Conservation (phyloP, 2,329 filamentous ascomycete species). For the Beauveria australis region DNA sequence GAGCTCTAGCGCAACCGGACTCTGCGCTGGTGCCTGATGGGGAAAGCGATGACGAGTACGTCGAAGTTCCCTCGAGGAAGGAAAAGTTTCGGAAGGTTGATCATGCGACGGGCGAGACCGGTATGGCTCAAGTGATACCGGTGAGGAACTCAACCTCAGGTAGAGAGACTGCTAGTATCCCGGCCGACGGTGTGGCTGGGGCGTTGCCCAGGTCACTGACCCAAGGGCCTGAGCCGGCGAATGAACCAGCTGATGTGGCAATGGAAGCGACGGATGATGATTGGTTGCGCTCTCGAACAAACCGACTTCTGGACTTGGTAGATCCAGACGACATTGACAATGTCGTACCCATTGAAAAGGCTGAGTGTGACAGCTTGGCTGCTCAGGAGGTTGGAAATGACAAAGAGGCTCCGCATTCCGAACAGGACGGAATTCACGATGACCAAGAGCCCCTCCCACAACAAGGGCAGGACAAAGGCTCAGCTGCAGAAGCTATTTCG, state of each 20-base stretch:
- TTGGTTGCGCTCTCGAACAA: conserved; percentile 87
- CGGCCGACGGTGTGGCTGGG: not conserved
- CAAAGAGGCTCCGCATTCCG: conserved; percentile 20
- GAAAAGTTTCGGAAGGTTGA: conserved; percentile 34
- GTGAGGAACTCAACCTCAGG: not conserved
- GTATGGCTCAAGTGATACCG: conserved; percentile 10
- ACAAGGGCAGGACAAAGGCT: conserved; percentile 28
- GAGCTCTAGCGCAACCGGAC: conserved; percentile 16
- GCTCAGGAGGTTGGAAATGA: conserved; percentile 13
- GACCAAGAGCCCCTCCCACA: conserved; percentile 13
- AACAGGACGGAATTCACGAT: conserved; percentile 22
- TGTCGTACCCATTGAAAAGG: conserved; percentile 4
- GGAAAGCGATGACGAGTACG: conserved; percentile 70
- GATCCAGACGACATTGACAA: conserved; percentile 56
- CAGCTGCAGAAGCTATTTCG: conserved; percentile 52
- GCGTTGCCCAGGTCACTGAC: not conserved
- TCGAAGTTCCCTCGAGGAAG: conserved; percentile 50
- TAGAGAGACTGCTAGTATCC: not conserved
- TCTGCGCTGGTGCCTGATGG: conserved; percentile 37
- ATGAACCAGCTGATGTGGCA: conserved; percentile 13
- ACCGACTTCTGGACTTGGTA: conserved; percentile 72
- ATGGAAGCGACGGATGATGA: conserved; percentile 65
- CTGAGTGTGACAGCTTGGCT: conserved; percentile 1
- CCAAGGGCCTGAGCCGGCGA: conserved; percentile 19
- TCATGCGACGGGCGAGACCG: conserved; percentile 17